Evolutionary conservation across 2,329 filamentous ascomycete genomes (phyloP).

Genomic region (Ascocoryne sarcoides): DNA sequence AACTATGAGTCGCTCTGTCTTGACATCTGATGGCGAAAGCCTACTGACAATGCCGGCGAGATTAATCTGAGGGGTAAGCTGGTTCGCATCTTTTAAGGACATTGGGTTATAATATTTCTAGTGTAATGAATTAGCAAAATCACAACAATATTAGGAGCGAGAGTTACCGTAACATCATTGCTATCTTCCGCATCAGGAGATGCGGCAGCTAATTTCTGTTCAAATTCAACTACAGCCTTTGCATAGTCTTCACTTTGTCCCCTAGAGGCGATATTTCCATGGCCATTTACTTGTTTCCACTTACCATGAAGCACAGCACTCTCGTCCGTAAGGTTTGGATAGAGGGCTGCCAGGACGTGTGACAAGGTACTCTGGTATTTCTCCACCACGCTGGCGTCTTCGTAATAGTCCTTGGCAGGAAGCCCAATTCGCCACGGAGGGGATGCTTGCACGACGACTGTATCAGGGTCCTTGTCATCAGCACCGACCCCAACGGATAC

Average conservation of each 20-base stretch:
- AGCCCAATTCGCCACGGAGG: conserved; percentile 44
- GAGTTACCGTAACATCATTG: conserved; percentile 47
- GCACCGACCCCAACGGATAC: conserved; percentile 22
- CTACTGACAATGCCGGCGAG: conserved; percentile 42
- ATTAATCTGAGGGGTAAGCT: conserved; percentile 47
- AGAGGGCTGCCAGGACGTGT: conserved; percentile 18
- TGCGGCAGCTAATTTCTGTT: conserved; percentile 50
- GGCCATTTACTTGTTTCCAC: conserved; percentile 5
- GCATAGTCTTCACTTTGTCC: conserved; percentile 14
- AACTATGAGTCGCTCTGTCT: conserved; percentile 46
- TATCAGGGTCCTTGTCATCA: conserved; percentile 42
- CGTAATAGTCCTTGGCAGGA: conserved; percentile 53
- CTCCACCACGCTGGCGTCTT: conserved; percentile 42
- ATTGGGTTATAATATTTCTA: conserved; percentile 58
- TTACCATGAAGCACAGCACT: conserved; percentile 12
- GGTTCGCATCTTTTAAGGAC: conserved; percentile 44
- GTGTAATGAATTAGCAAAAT: not conserved
- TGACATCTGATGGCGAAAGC: conserved; percentile 42
- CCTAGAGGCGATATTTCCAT: conserved; percentile 9
- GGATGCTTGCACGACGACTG: conserved; percentile 38
- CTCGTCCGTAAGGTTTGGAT: conserved; percentile 13
- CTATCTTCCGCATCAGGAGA: conserved; percentile 49
- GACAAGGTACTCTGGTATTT: conserved; percentile 40
- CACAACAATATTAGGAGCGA: too few species aligned
- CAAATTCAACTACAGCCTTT: conserved; percentile 44